Base-by-base conservation (phyloP, 2,329 filamentous ascomycete species). In the Fusarium transvaalense region DNA sequence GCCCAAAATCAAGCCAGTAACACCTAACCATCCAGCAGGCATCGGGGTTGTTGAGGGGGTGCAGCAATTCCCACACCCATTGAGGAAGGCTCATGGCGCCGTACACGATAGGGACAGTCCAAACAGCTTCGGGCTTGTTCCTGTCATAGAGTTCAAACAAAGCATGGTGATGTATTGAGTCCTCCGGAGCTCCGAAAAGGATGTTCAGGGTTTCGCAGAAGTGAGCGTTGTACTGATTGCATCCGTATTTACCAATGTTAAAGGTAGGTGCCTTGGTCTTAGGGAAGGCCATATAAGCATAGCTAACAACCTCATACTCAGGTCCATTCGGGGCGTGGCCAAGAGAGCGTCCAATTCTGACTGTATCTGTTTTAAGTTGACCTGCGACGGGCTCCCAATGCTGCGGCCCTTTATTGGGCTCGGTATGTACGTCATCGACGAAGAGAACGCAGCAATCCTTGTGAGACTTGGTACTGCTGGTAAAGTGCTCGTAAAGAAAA, bases 181-280 rank as follows among this genome's bases (percentile, higher is more conserved):
- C 1, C 37, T 17, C 1, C n/a, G 63, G 56, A 2, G 14, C 55
- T 2, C 74, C 75, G 4, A 73, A 47, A 6, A 79, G 38, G 7
- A 78, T 70, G 5, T 78, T 73, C 8, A 75, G 61, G 1, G 73
- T 69, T 1, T 70, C 68, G 29, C 51, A 63, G 19, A 79, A 48
- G 27, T 73, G 71, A 0, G 51, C 52, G 38, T 71, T 71, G 56
- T 71, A 78, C 43, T 76, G 72, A 42, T 77, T 71, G 14, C 69
- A 65, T 3, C 64, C 74, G 61, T 72, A 78, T 5, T 45, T 43
- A 5, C 48, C 15, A 19, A 68, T 52, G 10, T 29, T 25, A 21
- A 73, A 74, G 5, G 8, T 31, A 2, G 17, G 3, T 1, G 10
- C 34, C 10, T 47, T 63, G 25, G 35, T 42, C 21, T 64, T 60